Base-by-base conservation (phyloP, 2,329 filamentous ascomycete species). In the Arthrocladium fulminans region DNA sequence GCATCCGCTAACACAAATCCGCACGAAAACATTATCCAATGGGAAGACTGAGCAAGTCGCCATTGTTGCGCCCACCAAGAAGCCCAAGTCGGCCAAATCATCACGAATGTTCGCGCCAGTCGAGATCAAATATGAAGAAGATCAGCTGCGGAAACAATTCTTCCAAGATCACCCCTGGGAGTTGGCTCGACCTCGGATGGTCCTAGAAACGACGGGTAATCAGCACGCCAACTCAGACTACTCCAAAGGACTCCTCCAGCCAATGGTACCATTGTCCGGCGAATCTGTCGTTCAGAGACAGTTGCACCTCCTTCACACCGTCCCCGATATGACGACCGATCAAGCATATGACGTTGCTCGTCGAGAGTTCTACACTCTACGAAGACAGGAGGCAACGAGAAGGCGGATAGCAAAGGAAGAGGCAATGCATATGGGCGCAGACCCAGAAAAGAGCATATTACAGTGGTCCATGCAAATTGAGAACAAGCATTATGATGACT, bases 101-200 rank as follows among this genome's bases (percentile, higher is more conserved):
- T 65, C 75, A 84, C 24, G 88, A 80, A 71, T 95, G 59, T 97
- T 89, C 73, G 80, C 82, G 59, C 92, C 92, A 1, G 78, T 88
- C 55, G 69, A 73, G 50, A 82, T 98, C 54, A 71, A 70, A 47
- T 96, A 92, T 64, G 79, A 84, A 51, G 92, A 98, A 66, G 92
- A 98, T 67, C 68, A 71, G 51, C 73, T 98, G 61, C 83, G 92
- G 54, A 74, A 70, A 57, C 79, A 82, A 23, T 98, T 97, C 71
- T 98, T 86, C 72, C 80, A 76, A 61, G 90, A 98, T 66, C 92
- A 98, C 65, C 92, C 92, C 3, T 98, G 92, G 92, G 92, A 98
- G 69, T 72, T 98, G 62, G 92, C 92, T 15, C 77, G 90, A 54
- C 92, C 92, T 47, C 77, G 87, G 57, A 75, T 95, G 50, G 73